phyloP scores from a whole-genome alignment of 371 early-diverging fungal species.

The Mortierella sp. region DNA sequence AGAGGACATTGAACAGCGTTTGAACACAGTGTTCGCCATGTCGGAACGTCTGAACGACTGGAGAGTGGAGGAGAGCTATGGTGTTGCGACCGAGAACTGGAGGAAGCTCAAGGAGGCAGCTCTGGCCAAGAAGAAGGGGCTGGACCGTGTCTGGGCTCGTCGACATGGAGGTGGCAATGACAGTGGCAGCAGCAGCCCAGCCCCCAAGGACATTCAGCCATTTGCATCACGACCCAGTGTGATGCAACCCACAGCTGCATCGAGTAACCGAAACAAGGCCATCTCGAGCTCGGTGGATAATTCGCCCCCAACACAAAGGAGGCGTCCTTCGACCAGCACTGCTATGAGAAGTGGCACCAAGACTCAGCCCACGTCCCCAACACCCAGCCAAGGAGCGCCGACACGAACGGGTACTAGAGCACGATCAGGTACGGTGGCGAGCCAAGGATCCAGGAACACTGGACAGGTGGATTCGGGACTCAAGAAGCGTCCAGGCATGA shows the following conservation, averaged over 20 bases:
- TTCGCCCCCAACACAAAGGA: slow-evolving; percentile 14
- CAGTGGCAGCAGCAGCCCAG: slow-evolving; percentile 15
- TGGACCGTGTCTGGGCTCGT: slow-evolving; percentile 46
- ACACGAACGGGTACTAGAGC: not conserved
- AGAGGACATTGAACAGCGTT: slow-evolving; percentile 45
- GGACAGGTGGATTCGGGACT: slow-evolving; percentile 6
- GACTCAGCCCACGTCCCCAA: slow-evolving; percentile 30
- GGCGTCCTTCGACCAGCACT: slow-evolving; percentile 39
- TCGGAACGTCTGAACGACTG: slow-evolving; percentile 59
- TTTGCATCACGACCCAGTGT: slow-evolving; percentile 19
- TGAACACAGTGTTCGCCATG: slow-evolving; percentile 26
- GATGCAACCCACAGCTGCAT: slow-evolving; percentile 29
- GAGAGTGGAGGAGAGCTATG: slow-evolving; percentile 60
- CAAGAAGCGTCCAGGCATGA: slow-evolving; percentile 7
- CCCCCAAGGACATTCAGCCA: slow-evolving; percentile 20
- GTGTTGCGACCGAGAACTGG: slow-evolving; percentile 60
- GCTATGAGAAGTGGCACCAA: slow-evolving; percentile 14
- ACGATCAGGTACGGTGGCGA: slow-evolving; percentile 31
- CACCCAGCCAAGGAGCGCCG: slow-evolving; percentile 11
- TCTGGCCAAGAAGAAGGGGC: slow-evolving; percentile 59
- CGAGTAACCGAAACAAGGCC: slow-evolving; percentile 36
- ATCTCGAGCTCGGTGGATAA: slow-evolving; percentile 34
- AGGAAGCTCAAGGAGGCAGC: slow-evolving; percentile 58
- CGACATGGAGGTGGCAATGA: slow-evolving; percentile 7
- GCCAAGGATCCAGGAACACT: not conserved